A percentile compares a stretch with the other conserved stretches of the same genome.
Conservation (phyloP, 73 alveolate species). For the Blepharisma japonicum region DNA sequence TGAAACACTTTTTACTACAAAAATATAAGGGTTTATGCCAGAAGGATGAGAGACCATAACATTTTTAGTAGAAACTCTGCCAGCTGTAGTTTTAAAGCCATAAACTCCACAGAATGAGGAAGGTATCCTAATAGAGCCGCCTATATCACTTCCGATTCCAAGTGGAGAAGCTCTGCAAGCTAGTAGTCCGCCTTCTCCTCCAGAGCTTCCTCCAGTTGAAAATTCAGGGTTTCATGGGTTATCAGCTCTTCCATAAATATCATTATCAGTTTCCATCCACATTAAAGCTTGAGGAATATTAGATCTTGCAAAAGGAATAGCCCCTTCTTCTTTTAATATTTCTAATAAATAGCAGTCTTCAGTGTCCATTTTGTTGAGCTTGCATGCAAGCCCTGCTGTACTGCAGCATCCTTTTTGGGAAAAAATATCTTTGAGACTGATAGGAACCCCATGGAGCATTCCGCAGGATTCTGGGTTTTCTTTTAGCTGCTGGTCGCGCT, state of each 20-base stretch:
- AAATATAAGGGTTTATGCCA: neutral
- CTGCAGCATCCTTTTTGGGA: slow-evolving; percentile 26
- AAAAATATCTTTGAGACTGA: slow-evolving; percentile 57
- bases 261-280: slow-evolving; percentile 47
- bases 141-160: slow-evolving; percentile 73
- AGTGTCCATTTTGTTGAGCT: slow-evolving; percentile 30
- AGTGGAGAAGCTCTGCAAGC: slow-evolving; percentile 62
- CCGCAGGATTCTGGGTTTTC: slow-evolving; percentile 18
- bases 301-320: slow-evolving; percentile 54
- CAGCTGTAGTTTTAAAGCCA: slow-evolving; percentile 59
- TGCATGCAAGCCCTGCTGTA: slow-evolving; percentile 37
- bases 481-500: slow-evolving; percentile 19
- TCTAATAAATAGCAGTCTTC: slow-evolving; percentile 49
- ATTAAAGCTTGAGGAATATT: slow-evolving; percentile 50
- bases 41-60: slow-evolving; percentile 9
- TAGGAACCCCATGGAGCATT: slow-evolving; percentile 60
- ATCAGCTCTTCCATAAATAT: slow-evolving; percentile 49
- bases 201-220: slow-evolving; percentile 79
- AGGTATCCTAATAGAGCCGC: slow-evolving; percentile 78
- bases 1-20: slow-evolving; percentile 26
- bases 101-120: slow-evolving; percentile 60
- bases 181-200: slow-evolving; percentile 80
- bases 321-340: slow-evolving; percentile 50
- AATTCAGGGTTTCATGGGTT: slow-evolving; percentile 51
- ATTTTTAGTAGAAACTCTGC: slow-evolving; percentile 51